Evolutionary conservation across 305 asterid genomes (phyloP), one percentile per base, ranked within the genome.

Genomic region (Plantago coronopus): DNA sequence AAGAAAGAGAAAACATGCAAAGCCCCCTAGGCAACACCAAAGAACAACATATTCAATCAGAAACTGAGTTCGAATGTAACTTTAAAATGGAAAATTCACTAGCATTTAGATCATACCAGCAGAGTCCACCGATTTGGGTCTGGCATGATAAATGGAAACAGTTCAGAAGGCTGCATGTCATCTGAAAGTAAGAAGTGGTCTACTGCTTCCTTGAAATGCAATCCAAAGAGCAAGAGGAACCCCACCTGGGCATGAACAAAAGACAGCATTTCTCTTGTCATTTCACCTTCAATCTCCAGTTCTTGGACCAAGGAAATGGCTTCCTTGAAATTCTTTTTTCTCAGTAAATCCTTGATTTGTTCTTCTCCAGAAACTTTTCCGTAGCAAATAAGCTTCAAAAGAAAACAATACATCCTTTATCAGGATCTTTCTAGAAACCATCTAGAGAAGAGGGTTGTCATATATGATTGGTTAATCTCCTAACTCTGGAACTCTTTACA

Each of bases 91-190:
- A 34, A 34, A 34, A 34, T 34, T 34, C 12, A 19, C 4, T 10
- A 48, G 17, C 37, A 14, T 34, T 67, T 44, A 74, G 59, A 57
- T 72, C 69, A 55, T 79, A 91, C 99, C 97, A 83, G 78, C 63
- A 93, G 79, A 31, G 95, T 85, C 99, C 99, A 93, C 47, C 90
- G 97, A 78, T 89, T 89, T 62, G 99, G 99, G 74, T 87, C 99
- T 53, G 83, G 87, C 91, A 83, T 79, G 76, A 93, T 89, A 72
- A 93, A 89, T 19, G 99, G 99, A 60, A 89, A 89, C 76, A 93
- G 71, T 81, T 89, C 99, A 63, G 96, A 93, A 75, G 99, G 97
- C 78, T 78, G 94, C 99, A 93, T 85, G 31, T 80, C 78, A 64
- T 93, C 96, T 71, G 99, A 81, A 57, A 79, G 91, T 82, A 93